Evolutionary conservation across 225 moss, liverwort and hornwort genomes (phyloP).

Genomic region (Rhytidiadelphus loreus): DNA sequence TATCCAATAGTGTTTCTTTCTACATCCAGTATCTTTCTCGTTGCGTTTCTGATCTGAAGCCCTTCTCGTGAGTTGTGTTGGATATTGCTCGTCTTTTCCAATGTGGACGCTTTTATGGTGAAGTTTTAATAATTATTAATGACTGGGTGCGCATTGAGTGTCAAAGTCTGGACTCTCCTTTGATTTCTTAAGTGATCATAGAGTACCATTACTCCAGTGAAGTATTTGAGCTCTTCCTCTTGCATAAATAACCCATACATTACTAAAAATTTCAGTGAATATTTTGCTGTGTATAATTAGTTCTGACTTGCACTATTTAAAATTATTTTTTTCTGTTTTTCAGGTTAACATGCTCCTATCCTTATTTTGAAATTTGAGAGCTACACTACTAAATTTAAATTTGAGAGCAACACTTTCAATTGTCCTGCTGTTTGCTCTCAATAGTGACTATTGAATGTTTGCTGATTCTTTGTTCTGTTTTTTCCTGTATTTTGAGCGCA

Average conservation of each 20-base stretch:
- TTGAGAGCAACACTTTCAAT: background rate
- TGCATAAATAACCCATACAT: background rate
- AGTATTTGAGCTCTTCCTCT: background rate
- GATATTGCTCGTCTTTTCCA: background rate
- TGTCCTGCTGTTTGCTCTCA: background rate
- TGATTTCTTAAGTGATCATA: background rate
- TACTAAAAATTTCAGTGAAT: background rate
- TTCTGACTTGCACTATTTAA: background rate
- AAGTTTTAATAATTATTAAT: background rate
- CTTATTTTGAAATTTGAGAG: background rate
- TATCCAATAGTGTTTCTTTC: background rate
- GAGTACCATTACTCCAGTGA: background rate
- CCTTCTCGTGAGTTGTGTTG: background rate
- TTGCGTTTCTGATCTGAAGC: background rate
- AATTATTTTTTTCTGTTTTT: background rate
- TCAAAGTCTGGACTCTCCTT: background rate
- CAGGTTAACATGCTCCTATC: background rate
- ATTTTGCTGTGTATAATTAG: background rate
- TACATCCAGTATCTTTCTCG: background rate
- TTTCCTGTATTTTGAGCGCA: background rate
- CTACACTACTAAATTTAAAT: background rate
- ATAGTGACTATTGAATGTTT: background rate
- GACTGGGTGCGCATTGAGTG: background rate
- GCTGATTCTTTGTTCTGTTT: background rate
- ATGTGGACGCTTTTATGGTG: background rate